Evolutionary conservation across 305 asterid genomes (phyloP).

Genomic region (Fraxinus latifolia): DNA sequence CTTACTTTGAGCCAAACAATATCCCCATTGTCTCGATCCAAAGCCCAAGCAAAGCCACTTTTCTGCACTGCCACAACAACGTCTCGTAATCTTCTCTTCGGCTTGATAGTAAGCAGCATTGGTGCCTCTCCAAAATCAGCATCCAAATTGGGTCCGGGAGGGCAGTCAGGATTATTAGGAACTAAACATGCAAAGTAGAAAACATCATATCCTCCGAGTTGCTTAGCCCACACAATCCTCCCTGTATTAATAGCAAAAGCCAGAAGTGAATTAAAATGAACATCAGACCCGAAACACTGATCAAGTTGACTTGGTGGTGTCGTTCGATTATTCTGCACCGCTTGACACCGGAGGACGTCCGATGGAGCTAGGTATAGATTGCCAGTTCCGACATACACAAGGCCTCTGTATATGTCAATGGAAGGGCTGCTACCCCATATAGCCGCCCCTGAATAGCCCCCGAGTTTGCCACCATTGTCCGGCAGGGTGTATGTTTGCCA

Average conservation of each 20-base stretch:
- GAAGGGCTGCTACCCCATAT: slow-evolving; percentile 87
- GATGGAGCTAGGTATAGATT: slow-evolving; percentile 60
- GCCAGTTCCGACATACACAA: slow-evolving; percentile 56
- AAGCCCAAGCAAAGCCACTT: slow-evolving; percentile 59
- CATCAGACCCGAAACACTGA: slow-evolving; percentile 51
- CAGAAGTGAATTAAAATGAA: slow-evolving; percentile 56
- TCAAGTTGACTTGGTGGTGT: slow-evolving; percentile 43
- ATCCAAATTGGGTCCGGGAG: slow-evolving; percentile 68
- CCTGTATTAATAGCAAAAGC: slow-evolving; percentile 53
- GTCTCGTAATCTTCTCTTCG: slow-evolving; percentile 37
- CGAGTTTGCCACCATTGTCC: slow-evolving; percentile 52
- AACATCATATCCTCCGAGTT: slow-evolving; percentile 63
- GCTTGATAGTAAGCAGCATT: slow-evolving; percentile 45
- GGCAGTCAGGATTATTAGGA: slow-evolving; percentile 67
- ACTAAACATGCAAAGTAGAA: slow-evolving; percentile 52
- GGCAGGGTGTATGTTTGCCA: slow-evolving; percentile 83
- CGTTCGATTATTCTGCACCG: slow-evolving; percentile 42
- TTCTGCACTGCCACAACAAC: slow-evolving; percentile 74
- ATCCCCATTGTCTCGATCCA: slow-evolving; percentile 57
- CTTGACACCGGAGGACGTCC: slow-evolving; percentile 56
- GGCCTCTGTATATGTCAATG: slow-evolving; percentile 41
- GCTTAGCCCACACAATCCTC: slow-evolving; percentile 46
- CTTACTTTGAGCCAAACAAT: slow-evolving; percentile 58
- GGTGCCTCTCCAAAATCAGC: slow-evolving; percentile 92
- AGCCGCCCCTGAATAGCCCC: slow-evolving; percentile 59